Conservation (phyloP, 192 early-diverging fungal species). For the Backusella morwellensis region DNA sequence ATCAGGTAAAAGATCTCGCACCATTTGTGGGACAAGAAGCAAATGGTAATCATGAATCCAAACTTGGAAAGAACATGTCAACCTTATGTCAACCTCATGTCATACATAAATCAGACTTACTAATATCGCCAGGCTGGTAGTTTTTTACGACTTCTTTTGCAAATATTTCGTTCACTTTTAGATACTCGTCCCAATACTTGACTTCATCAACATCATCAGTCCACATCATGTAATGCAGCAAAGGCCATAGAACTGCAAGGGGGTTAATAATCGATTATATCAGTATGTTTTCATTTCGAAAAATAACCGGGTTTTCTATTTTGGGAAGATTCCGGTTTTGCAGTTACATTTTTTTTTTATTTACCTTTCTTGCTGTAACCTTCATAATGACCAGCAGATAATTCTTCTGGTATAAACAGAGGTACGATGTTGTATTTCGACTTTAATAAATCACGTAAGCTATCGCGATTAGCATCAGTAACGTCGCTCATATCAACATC, state of each 20-base stretch:
- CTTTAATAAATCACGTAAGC: constrained; percentile 54
- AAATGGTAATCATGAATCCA: constrained; percentile 99
- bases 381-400: constrained; percentile 86
- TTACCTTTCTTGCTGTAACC: constrained; percentile 94
- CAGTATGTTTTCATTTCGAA: not conserved
- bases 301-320: not conserved
- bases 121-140: constrained; percentile 77
- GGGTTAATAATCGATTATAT: not conserved
- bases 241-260: constrained; percentile 85
- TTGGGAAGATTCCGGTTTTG: not conserved
- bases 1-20: constrained; percentile 74
- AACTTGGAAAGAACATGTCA: constrained; percentile 40
- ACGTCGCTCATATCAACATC: constrained; percentile 52
- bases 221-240: constrained; percentile 95
- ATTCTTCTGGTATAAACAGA: constrained; percentile 73
- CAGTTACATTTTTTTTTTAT: not conserved
- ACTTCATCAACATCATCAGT: constrained; percentile 60
- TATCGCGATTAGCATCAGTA: constrained; percentile 47
- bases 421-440: constrained; percentile 63
- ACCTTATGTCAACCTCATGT: constrained; percentile 20
- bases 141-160: constrained; percentile 66
- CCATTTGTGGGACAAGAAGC: constrained; percentile 85
- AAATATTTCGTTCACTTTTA: constrained; percentile 77
- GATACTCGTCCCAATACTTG: constrained; percentile 77
- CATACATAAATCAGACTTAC: constrained; percentile 43